Percentiles rank a stretch among this genome's conserved stretches.
These are phyloP conservation scores for Boletus tylopilopsis DNA, from an alignment of 768 basidiomycete species.

Conservation along the genomic window DNA sequence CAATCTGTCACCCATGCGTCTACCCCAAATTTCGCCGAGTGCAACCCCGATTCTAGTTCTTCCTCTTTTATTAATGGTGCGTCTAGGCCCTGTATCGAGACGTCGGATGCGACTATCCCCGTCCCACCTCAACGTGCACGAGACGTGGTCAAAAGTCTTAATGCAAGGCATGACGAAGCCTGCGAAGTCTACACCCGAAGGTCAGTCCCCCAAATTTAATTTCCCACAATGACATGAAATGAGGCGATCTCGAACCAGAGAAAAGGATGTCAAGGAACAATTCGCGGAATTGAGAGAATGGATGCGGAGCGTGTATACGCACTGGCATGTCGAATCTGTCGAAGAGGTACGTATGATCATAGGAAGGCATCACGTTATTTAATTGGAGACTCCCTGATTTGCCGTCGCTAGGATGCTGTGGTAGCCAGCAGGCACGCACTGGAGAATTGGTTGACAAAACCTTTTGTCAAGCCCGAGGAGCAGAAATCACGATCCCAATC, in stretches of 20 bases:
- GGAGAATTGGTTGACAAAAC: slow-evolving; percentile 54
- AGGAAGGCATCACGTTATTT: slow-evolving; percentile 7
- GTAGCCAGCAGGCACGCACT: slow-evolving; percentile 61
- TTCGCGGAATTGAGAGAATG: slow-evolving; percentile 51
- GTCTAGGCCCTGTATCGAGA: slow-evolving; percentile 13
- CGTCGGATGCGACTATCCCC: slow-evolving; percentile 23
- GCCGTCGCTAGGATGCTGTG: slow-evolving; percentile 42
- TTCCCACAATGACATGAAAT: slow-evolving; percentile 16
- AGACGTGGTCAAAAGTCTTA: slow-evolving; percentile 50
- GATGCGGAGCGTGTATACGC: slow-evolving; percentile 57
- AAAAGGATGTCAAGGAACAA: slow-evolving; percentile 35
- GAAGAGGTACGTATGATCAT: slow-evolving; percentile 42
- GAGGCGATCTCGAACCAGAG: slow-evolving; percentile 32
- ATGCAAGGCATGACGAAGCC: slow-evolving; percentile 50
- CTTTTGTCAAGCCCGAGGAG: slow-evolving; percentile 20
- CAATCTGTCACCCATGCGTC: slow-evolving; percentile 10
- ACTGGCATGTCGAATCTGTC: slow-evolving; percentile 51
- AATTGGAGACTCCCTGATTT: slow-evolving; percentile 13
- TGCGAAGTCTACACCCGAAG: slow-evolving; percentile 47
- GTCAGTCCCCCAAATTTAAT: slow-evolving; percentile 34
- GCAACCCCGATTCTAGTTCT: slow-evolving; percentile 13
- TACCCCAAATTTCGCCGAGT: slow-evolving; percentile 14
- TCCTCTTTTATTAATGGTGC: slow-evolving; percentile 18
- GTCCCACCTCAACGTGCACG: slow-evolving; percentile 54
- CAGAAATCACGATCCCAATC: slow-evolving; percentile 18